Evolutionary conservation across 257 asterid species (phyloP).

Genomic region (Catharanthus roseus): DNA sequence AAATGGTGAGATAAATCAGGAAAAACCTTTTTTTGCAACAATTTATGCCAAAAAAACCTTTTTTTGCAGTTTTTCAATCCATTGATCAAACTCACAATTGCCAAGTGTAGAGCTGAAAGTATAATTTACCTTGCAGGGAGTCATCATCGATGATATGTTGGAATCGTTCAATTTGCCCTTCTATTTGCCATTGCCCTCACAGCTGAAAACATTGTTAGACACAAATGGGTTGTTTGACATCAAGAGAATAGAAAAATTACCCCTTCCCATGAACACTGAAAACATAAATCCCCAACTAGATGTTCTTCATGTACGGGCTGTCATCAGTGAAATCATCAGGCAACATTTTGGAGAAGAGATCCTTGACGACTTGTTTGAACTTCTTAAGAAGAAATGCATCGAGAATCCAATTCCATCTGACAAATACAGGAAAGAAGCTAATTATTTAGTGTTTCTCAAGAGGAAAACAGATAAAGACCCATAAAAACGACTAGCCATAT

Average conservation of each 20-base stretch:
- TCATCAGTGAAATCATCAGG: conserved; percentile 41
- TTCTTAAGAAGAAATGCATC: conserved; percentile 25
- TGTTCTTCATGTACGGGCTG: conserved; percentile 31
- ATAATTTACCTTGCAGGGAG: conserved; percentile 32
- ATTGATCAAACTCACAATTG: no score
- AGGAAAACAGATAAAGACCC: conserved; percentile 10
- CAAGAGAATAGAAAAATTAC: conserved; percentile 29
- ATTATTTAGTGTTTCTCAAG: conserved; percentile 46
- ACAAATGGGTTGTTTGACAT: conserved; percentile 39
- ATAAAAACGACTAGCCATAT: neutral
- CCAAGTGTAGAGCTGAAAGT: neutral
- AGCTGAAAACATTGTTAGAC: conserved; percentile 40
- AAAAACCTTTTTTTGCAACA: no score
- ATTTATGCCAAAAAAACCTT: no score
- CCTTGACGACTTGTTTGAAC: conserved; percentile 41
- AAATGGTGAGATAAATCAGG: no score
- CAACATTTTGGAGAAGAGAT: conserved; percentile 41
- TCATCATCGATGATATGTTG: conserved; percentile 32
- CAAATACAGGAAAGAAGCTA: conserved; percentile 31
- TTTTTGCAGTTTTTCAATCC: no score
- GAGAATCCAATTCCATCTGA: conserved; percentile 29
- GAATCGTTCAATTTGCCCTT: conserved; percentile 56
- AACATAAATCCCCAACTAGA: conserved; percentile 20
- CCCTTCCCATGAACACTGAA: conserved; percentile 20
- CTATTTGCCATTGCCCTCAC: conserved; percentile 42